These are phyloP conservation scores for Aspergillus pseudoglaucus DNA, from an alignment of 2,329 filamentous ascomycete genomes.

Conservation along the genomic window DNA sequence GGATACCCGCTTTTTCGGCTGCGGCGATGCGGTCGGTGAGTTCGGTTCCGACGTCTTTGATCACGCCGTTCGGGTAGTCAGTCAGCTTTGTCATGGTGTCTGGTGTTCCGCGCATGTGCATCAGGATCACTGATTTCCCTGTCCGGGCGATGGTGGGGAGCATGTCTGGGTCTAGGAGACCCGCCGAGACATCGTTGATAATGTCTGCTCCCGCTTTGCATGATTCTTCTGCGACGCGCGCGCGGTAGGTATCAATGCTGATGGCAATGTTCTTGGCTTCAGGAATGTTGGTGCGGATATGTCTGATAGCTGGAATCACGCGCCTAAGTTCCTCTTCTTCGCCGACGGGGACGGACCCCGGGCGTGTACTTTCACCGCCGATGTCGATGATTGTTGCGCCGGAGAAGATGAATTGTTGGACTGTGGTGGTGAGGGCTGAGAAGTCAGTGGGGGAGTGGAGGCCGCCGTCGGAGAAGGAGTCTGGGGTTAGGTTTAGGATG, in stretches of 20 bases:
- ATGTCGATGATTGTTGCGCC: constrained; percentile 86
- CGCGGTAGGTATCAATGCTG: constrained; percentile 89
- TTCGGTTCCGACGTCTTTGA: constrained; percentile 60
- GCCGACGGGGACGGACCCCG: constrained; percentile 62
- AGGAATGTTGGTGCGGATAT: constrained; percentile 61
- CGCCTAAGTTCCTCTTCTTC: constrained; percentile 69
- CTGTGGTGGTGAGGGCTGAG: constrained; percentile 49
- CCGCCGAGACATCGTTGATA: constrained; percentile 90
- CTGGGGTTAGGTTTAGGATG: constrained; percentile 88
- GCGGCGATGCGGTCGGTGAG: constrained; percentile 63
- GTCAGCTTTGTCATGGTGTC: constrained; percentile 68
- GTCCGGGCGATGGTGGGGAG: constrained; percentile 69
- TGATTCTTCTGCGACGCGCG: constrained; percentile 70
- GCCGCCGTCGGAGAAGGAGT: constrained; percentile 94
- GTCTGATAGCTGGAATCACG: constrained; percentile 69
- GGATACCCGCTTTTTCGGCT: constrained; percentile 74
- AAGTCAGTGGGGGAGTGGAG: constrained; percentile 47
- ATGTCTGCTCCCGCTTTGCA: constrained; percentile 77
- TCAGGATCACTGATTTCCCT: constrained; percentile 72
- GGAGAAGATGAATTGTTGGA: constrained; percentile 55
- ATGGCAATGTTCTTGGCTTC: constrained; percentile 61
- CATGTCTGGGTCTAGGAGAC: constrained; percentile 72
- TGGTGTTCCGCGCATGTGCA: constrained; percentile 91
- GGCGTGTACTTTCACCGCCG: constrained; percentile 87
- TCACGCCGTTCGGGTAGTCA: constrained; percentile 62